Evolutionary conservation across 805 yeast species (phyloP).

Genomic region (Candida berthetii): DNA sequence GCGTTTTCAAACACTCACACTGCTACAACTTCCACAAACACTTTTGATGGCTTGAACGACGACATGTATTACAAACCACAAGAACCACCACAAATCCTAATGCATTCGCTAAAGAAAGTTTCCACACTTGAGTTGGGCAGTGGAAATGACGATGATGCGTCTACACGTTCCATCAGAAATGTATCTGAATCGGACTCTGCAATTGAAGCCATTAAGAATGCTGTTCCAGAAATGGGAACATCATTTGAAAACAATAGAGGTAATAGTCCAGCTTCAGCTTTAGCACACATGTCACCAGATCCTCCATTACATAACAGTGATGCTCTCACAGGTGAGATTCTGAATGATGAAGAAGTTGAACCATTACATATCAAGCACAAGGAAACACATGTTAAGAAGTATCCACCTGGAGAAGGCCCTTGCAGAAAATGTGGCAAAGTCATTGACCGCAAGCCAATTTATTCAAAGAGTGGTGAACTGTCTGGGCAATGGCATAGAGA

Average conservation of each 20-base stretch:
- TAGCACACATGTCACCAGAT: conserved; percentile 4
- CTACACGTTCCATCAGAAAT: no score
- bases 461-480: conserved; percentile 75
- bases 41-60: no score
- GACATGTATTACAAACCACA: not conserved
- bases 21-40: not conserved
- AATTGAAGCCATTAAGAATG: no score
- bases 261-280: not conserved
- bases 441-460: conserved; percentile 63
- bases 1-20: not conserved
- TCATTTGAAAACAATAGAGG: no score
- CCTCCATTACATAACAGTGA: no score
- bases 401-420: conserved; percentile 66
- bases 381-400: conserved; percentile 8
- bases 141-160: not conserved
- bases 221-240: no score
- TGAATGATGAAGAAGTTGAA: conserved; percentile 1
- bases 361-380: not conserved
- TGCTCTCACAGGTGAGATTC: no score
- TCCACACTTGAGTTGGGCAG: not conserved
- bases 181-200: no score
- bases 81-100: not conserved
- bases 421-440: conserved; percentile 66
- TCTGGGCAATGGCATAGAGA: conserved; percentile 92
- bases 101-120: not conserved